phyloP scores from a whole-genome alignment of 2,329 filamentous ascomycete species.

The Parastagonospora avenae region DNA sequence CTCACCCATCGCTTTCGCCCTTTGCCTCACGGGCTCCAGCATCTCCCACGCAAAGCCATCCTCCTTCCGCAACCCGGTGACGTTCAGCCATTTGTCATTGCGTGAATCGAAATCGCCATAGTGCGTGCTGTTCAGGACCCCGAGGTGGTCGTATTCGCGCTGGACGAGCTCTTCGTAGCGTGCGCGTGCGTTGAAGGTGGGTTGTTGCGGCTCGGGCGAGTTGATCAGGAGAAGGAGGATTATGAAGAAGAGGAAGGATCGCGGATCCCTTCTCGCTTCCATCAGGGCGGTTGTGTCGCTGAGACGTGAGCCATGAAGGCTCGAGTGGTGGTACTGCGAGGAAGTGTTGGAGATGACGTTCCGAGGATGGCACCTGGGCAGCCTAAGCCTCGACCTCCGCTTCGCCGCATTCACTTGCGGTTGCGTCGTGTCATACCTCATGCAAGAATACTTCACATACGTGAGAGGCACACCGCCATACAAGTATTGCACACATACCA shows the following conservation, averaged over 20 bases:
- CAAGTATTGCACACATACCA: constrained; percentile 1
- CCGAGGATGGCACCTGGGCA: neutral
- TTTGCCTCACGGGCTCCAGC: constrained; percentile 68
- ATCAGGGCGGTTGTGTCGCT: constrained; percentile 33
- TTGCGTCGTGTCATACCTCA: neutral
- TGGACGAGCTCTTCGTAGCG: constrained; percentile 54
- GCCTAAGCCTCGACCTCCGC: constrained; percentile 15
- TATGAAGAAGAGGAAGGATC: constrained; percentile 45
- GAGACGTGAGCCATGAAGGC: constrained; percentile 30
- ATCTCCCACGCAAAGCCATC: constrained; percentile 82
- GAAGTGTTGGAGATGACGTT: constrained; percentile 8
- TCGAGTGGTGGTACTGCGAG: neutral
- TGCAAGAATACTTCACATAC: neutral
- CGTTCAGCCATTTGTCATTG: constrained; percentile 55
- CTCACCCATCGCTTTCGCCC: constrained; percentile 63
- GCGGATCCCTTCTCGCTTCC: constrained; percentile 45
- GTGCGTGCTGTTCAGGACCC: constrained; percentile 44
- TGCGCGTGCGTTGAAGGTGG: constrained; percentile 36
- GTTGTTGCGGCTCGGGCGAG: constrained; percentile 43
- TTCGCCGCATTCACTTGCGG: too few species aligned
- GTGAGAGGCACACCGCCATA: neutral
- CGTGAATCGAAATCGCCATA: constrained; percentile 56
- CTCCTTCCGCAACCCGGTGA: constrained; percentile 76
- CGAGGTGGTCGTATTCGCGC: constrained; percentile 57
- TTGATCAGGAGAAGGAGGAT: constrained; percentile 46